Base-by-base conservation (phyloP, 306 rosid species). In the Lablab purpureus region DNA sequence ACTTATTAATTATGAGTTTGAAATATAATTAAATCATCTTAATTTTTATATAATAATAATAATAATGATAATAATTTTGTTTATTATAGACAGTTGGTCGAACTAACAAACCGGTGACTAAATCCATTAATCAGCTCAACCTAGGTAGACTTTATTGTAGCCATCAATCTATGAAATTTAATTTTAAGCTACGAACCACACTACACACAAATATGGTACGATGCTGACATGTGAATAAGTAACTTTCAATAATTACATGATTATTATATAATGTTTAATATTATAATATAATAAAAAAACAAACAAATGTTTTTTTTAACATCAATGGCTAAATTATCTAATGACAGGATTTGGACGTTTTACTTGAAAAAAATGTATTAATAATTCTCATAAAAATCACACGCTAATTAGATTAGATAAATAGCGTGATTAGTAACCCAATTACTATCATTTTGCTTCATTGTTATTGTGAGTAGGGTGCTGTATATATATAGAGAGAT, bases 21-120 rank as follows among this genome's bases (percentile, higher is more conserved):
- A n/a, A n/a, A n/a, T n/a, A n/a, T n/a, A n/a, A n/a, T n/a, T n/a
- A n/a, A n/a, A n/a, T n/a, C n/a, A n/a, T n/a, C 69, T 34, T 9
- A 32, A 14, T 28, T 62, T 30, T 62, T 22, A 22, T 30, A 32
- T 4, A 34, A n/a, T 63, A 17, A n/a, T n/a, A n/a, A n/a, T n/a
- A n/a, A n/a, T n/a, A n/a, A n/a, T n/a, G n/a, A n/a, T n/a, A n/a
- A n/a, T 34, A 63, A 7, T 25, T 58, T 32, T 63, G 4, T 27
- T 59, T 59, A 63, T 34, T 8, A n/a, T n/a, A 63, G 27, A n/a
- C 46, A 3, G 69, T 63, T 63, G 69, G 25, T 63, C 14, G 47
- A 63, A 63, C 69, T 34, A 63, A 60, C 67, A 60, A 60, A 60
- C 21, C 67, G 67, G 67, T 63, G 69, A 63, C 69, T 63, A 63